A percentile compares a stretch with the other conserved stretches of the same genome.
Conservation (phyloP, 495 filamentous ascomycete genomes). For the Hypoxylon crocopeplum region DNA sequence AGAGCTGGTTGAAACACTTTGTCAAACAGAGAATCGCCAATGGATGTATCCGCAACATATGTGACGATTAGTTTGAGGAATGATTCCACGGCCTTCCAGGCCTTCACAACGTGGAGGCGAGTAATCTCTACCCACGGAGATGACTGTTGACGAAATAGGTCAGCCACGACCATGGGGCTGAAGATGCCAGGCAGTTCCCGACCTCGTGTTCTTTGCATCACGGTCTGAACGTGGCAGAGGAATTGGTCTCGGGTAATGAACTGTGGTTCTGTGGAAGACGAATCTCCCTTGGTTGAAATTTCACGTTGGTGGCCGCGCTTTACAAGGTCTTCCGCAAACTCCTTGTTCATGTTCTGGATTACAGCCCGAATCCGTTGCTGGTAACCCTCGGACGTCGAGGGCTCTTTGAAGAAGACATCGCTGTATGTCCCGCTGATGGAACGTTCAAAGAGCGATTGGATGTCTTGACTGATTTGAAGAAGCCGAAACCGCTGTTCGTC, state of each 20-base stretch:
- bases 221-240: conserved; percentile 37
- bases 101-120: conserved; percentile 27
- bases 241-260: conserved; percentile 34
- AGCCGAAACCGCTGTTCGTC: conserved; percentile 41
- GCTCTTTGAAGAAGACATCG: conserved; percentile 46
- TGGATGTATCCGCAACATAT: conserved; percentile 40
- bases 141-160: conserved; percentile 54
- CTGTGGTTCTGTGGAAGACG: background rate
- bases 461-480: conserved; percentile 34
- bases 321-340: conserved; percentile 61
- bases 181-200: conserved; percentile 55
- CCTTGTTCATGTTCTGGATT: conserved; percentile 62
- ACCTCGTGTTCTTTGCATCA: conserved; percentile 45
- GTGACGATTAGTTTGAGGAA: conserved; percentile 41
- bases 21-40: conserved; percentile 38
- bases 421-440: conserved; percentile 42
- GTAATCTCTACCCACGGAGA: conserved; percentile 49
- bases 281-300: conserved; percentile 37
- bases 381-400: conserved; percentile 44
- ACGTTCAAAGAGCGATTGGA: conserved; percentile 38
- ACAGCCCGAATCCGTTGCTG: conserved; percentile 65
- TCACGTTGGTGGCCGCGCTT: conserved; percentile 52
- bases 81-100: conserved; percentile 36
- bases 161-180: conserved; percentile 51
- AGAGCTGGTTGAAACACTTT: conserved; percentile 45